Percentiles rank a stretch among this genome's conserved stretches.
Conservation (phyloP, 2,329 filamentous ascomycete species). For the Ceratocystis eucalypticola region DNA sequence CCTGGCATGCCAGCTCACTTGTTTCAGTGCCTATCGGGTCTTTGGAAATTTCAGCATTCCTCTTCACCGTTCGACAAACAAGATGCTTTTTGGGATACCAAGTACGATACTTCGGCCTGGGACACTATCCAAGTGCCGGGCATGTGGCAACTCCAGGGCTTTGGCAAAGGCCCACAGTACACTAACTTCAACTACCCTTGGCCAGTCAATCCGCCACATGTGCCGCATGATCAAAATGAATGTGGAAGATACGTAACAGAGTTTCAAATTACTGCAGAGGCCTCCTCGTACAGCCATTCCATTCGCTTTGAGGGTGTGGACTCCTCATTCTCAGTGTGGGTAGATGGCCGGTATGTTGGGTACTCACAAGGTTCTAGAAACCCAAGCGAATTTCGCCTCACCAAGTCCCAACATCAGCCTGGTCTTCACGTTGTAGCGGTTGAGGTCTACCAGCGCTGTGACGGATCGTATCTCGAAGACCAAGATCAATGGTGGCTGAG, state of each 20-base stretch:
- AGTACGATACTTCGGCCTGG: conserved; percentile 30
- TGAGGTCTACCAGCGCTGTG: conserved; percentile 57
- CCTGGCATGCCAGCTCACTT: background rate
- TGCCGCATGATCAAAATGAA: conserved; percentile 51
- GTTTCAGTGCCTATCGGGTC: conserved; percentile 33
- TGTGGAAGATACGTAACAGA: conserved; percentile 47
- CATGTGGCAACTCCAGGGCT: conserved; percentile 58
- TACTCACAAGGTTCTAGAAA: conserved; percentile 63
- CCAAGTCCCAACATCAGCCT: conserved; percentile 33
- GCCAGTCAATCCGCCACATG: conserved; percentile 51
- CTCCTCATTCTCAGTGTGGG: conserved; percentile 55
- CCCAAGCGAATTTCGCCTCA: conserved; percentile 60
- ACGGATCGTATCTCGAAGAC: conserved; percentile 60
- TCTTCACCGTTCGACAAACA: conserved; percentile 35
- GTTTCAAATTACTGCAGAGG: conserved; percentile 39
- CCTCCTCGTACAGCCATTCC: conserved; percentile 44
- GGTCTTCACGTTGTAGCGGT: conserved; percentile 46
- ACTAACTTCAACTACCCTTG: conserved; percentile 57
- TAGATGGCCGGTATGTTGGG: conserved; percentile 54
- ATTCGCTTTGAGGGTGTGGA: conserved; percentile 64
- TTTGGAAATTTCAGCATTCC: conserved; percentile 40
- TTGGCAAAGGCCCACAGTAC: conserved; percentile 51
- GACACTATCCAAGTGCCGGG: conserved; percentile 47
- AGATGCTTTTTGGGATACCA: conserved; percentile 27
- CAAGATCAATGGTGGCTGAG: conserved; percentile 58